Evolutionary conservation across 148 eudicot species (phyloP).

Genomic region (Agrostemma githago): DNA sequence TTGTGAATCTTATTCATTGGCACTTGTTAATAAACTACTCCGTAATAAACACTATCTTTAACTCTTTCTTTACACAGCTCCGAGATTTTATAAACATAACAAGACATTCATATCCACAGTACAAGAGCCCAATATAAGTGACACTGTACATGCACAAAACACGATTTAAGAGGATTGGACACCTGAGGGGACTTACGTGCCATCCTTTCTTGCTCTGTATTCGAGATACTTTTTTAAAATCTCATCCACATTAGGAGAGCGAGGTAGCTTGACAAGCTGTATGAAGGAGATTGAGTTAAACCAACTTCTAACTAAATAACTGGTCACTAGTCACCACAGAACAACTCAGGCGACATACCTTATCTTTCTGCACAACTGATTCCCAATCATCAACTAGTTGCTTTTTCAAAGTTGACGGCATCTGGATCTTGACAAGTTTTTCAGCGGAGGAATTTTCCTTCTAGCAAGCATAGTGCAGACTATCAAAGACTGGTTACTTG

Average conservation of each 20-base stretch:
- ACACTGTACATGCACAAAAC: constrained; percentile 9
- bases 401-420: constrained; percentile 74
- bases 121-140: constrained; percentile 4
- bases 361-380: constrained; percentile 66
- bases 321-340: constrained; percentile 10
- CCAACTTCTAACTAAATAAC: neutral
- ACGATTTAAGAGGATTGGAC: neutral
- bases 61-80: neutral
- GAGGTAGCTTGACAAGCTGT: constrained; percentile 94
- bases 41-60: neutral
- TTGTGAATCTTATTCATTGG: neutral
- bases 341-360: constrained; percentile 38
- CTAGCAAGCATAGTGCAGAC: constrained; percentile 35
- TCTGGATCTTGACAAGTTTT: constrained; percentile 75
- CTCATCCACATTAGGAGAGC: constrained; percentile 84
- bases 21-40: neutral
- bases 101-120: neutral
- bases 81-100: neutral
- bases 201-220: constrained; percentile 76
- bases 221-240: constrained; percentile 79
- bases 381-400: constrained; percentile 93
- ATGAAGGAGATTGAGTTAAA: constrained; percentile 9
- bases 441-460: constrained; percentile 61
- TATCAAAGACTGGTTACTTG: constrained; percentile 10
- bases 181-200: constrained; percentile 53